phyloP scores from a whole-genome alignment of 176 grass and related monocot species.

The Aegilops bicornis region DNA sequence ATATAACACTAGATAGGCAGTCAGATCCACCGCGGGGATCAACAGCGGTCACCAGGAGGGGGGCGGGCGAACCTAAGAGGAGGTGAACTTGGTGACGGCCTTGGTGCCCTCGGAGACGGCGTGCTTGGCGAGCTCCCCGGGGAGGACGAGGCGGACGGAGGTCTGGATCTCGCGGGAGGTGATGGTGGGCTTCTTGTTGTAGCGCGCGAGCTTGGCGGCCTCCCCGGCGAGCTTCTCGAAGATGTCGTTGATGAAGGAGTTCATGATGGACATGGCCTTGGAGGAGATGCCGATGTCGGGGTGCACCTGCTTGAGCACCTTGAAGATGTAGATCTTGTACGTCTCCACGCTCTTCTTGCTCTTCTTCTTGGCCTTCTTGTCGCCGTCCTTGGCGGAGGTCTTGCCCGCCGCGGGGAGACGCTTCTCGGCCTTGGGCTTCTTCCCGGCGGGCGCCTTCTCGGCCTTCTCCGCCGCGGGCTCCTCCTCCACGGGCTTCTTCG shows the following conservation, averaged over 20 bases:
- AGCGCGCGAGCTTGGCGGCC: conserved; percentile 43
- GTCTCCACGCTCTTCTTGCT: background rate
- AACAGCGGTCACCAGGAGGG: background rate
- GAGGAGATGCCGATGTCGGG: conserved; percentile 87
- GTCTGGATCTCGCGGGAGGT: conserved; percentile 64
- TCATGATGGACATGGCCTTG: conserved; percentile 98
- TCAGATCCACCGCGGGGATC: background rate
- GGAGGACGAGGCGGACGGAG: conserved; percentile 64
- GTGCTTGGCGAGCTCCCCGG: conserved; percentile 68
- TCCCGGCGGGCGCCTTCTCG: background rate
- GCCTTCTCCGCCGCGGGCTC: background rate
- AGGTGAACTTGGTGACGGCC: conserved; percentile 66
- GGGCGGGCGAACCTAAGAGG: conserved; percentile 11
- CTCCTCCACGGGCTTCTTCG: conserved; percentile 46
- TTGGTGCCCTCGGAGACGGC: conserved; percentile 62
- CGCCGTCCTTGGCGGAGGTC: background rate
- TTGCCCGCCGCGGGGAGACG: background rate
- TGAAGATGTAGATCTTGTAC: conserved; percentile 99
- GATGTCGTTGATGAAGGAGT: conserved; percentile 94
- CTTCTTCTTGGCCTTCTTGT: conserved; percentile 9
- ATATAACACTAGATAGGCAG: background rate
- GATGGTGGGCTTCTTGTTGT: conserved; percentile 74
- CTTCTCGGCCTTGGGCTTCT: conserved; percentile 20
- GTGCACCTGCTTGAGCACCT: conserved; percentile 92
- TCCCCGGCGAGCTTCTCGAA: conserved; percentile 74